phyloP scores from a whole-genome alignment of 202 grass and related monocot genomes.

The Eragrostis tef region DNA sequence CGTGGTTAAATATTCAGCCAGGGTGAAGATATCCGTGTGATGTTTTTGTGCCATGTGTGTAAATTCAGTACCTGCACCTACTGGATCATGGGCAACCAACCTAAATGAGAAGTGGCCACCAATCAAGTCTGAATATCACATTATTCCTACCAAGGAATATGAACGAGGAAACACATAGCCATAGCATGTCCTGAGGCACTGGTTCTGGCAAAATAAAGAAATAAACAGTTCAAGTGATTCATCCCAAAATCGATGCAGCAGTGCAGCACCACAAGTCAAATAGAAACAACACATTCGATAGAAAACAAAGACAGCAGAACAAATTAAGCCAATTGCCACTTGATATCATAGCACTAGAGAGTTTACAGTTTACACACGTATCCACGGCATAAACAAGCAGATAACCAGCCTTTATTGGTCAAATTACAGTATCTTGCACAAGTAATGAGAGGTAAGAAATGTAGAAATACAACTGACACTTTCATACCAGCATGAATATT shows the following conservation, averaged over 20 bases:
- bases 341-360: slow-evolving; percentile 41
- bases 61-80: not conserved
- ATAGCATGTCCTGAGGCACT: not conserved
- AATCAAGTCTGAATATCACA: not conserved
- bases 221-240: not conserved
- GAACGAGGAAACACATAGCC: not conserved
- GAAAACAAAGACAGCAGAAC: not conserved
- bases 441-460: slow-evolving; percentile 41
- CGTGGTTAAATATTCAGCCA: slow-evolving; percentile 2
- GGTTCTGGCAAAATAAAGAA: not conserved
- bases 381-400: slow-evolving; percentile 41
- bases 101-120: not conserved
- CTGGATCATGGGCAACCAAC: not conserved
- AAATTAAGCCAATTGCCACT: slow-evolving; percentile 27
- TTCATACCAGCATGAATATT: slow-evolving; percentile 46
- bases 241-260: not conserved
- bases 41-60: not conserved
- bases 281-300: slow-evolving; percentile 26
- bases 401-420: slow-evolving; percentile 54
- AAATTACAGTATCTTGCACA: slow-evolving; percentile 36
- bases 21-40: not conserved
- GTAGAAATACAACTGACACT: slow-evolving; percentile 42
- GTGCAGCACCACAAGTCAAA: not conserved
- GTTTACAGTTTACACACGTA: slow-evolving; percentile 43
- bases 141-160: not conserved